Percentiles rank a stretch among this genome's conserved stretches.
These are phyloP conservation scores for Penicillium odoratum DNA, from an alignment of 495 filamentous ascomycete species.

Conservation along the genomic window DNA sequence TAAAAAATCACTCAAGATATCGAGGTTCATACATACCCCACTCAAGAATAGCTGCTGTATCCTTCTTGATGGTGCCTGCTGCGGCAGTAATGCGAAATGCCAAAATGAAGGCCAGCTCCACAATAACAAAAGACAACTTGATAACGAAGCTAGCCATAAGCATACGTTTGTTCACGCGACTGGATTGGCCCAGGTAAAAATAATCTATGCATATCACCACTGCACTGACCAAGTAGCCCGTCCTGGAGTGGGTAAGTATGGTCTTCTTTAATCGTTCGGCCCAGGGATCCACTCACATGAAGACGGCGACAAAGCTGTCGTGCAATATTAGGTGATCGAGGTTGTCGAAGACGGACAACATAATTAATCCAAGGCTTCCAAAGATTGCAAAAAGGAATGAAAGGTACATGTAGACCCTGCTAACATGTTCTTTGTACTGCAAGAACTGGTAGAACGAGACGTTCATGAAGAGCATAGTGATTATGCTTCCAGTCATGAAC, in stretches of 20 bases:
- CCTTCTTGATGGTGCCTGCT: conserved; percentile 11
- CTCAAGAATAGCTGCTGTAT: conserved; percentile 23
- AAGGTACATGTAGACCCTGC: conserved; percentile 15
- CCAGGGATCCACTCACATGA: conserved; percentile 18
- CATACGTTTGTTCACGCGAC: conserved; percentile 16
- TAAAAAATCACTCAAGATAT: neutral
- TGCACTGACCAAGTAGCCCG: conserved; percentile 21
- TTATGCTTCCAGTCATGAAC: conserved; percentile 21
- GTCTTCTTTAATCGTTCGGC: neutral
- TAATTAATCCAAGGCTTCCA: conserved; percentile 19
- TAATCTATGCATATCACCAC: conserved; percentile 22
- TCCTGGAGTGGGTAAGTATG: conserved; percentile 14
- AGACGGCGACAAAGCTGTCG: conserved; percentile 21
- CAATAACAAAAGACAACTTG: conserved; percentile 24
- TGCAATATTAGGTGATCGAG: conserved; percentile 17
- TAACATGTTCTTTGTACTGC: conserved; percentile 18
- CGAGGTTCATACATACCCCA: conserved; percentile 12
- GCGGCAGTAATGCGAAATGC: conserved; percentile 19
- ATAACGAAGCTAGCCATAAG: conserved; percentile 22
- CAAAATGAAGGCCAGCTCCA: conserved; percentile 21
- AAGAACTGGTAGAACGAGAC: conserved; percentile 24
- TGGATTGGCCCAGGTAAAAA: conserved; percentile 15
- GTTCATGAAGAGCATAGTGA: conserved; percentile 20
- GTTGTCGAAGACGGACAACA: conserved; percentile 23
- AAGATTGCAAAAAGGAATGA: conserved; percentile 21